Base-by-base conservation (phyloP, 208 protist genomes). In the Balamuthia mandrillaris region DNA sequence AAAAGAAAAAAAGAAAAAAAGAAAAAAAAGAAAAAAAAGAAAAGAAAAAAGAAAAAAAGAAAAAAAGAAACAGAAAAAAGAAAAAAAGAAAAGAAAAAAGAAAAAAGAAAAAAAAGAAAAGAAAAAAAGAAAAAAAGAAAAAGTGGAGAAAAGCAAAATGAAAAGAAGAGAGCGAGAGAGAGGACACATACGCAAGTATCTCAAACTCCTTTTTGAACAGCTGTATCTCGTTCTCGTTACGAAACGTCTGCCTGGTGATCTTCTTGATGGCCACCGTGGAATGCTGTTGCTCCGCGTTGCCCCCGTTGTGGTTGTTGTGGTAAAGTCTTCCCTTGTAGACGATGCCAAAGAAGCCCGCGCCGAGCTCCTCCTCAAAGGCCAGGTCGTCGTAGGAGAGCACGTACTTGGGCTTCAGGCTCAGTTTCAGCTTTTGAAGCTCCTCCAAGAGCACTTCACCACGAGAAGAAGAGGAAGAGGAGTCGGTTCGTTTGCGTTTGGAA, bases 161-260 rank as follows among this genome's bases (percentile, higher is more conserved):
- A 12, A 12, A 21, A 3, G 24, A 9, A n/a, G 39, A 61, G 24
- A 14, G 81, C 37, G 18, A 74, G 21, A 56, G 39, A 83, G n/a
- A 6, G 60, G 49, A 9, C 12, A 84, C 16, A 49, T 31, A 85
- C 54, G 39, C 78, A 29, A 85, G 60, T 9, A 85, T 41, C 3
- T 41, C 49, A 14, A 41, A 82, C 31, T 85, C 65, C 24, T 85
- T 85, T 18, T 60, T 85, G 54, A 77, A 77, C 27, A 63, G 35
- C 27, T 77, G 51, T 7, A 39, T 24, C 33, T 63, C 49, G 68
- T 66, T 77, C 44, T 49, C 49, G 35, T 63, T 31, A 1, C 81
- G 24, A 29, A 85, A 63, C n/a, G 37, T 33, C n/a, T 41, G 68
- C 0, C 58, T 37, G 29, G 56, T 66, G 37, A 74, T 77, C 31